Base-by-base conservation (phyloP, 345 rosid genomes). In the Orychophragmus violaceus region DNA sequence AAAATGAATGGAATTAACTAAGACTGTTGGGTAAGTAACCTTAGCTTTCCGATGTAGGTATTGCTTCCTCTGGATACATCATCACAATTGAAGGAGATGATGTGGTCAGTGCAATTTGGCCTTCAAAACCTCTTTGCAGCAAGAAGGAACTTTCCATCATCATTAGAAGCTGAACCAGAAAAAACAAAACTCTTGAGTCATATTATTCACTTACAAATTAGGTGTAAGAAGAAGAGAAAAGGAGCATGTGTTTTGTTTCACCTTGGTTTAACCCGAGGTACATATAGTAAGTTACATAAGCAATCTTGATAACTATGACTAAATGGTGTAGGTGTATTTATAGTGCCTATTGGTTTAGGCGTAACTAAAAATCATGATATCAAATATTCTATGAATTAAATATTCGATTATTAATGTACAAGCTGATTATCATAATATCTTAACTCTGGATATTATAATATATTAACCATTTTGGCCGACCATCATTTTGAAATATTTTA, bases 71-170 rank as follows among this genome's bases (percentile, higher is more conserved):
- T 85, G 1, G 91, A 86, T 66, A 85, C 80, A 77, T 82, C 94
- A 41, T 80, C 88, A 8, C 64, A 71, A 72, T 82, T 82, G 66
- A 93, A 68, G 68, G 94, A 87, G 76, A 91, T 81, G 58, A 85
- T 82, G 80, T 84, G 84, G 70, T 91, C 98, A 29, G 96, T 87
- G 79, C 89, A 87, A n/a, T 90, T 89, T 37, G 95, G 85, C 32
- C 92, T 81, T 18, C 90, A 74, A 59, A 78, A 78, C 82, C 80
- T 89, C 76, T 81, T 81, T 6, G 95, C 96, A 77, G 87, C 83
- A 46, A 91, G 90, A 78, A 89, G 98, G 66, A n/a, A n/a, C n/a
- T n/a, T n/a, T n/a, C n/a, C n/a, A n/a, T n/a, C n/a, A n/a, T n/a
- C n/a, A n/a, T n/a, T 96, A 81, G 89, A 74, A 62, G 89, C 70